Conservation (phyloP, 1,284 basidiomycete species). For the Sanghuangporus baumii region DNA sequence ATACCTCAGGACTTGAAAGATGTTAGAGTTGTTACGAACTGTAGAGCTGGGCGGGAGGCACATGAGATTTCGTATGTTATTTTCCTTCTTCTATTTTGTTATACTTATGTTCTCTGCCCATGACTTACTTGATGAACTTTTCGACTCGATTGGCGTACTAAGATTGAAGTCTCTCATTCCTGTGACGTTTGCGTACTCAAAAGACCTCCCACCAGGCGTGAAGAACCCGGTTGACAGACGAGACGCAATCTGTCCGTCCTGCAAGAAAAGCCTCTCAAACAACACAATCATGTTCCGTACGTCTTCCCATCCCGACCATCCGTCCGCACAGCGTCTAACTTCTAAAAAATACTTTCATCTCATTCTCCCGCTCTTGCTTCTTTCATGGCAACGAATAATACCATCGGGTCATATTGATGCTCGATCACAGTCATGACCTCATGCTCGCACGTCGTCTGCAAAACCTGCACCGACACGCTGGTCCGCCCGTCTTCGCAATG, state of each 20-base stretch:
- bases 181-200: constrained; percentile 63
- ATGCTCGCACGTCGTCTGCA: constrained; percentile 85
- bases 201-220: constrained; percentile 27
- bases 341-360: not conserved
- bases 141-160: not conserved
- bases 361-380: not conserved
- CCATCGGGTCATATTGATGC: not conserved
- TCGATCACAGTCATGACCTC: constrained; percentile 56
- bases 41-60: constrained; percentile 67
- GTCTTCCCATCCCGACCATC: constrained; percentile 27
- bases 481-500: constrained; percentile 73
- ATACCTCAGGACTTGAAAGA: constrained; percentile 60
- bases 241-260: constrained; percentile 80
- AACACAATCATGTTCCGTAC: constrained; percentile 62
- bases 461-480: constrained; percentile 79
- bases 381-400: not conserved
- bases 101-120: not conserved
- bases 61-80: constrained; percentile 67
- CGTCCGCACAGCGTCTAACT: not conserved
- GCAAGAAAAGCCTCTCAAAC: constrained; percentile 82
- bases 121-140: too few relatives aligned
- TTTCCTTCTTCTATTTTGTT: not conserved
- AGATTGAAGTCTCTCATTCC: constrained; percentile 75
- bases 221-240: constrained; percentile 43
- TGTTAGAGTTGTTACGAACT: constrained; percentile 82